Percentiles rank a stretch among this genome's conserved stretches.
phyloP scores from a whole-genome alignment of 1,284 basidiomycete species.

The Cutaneotrichosporon spelunceum region DNA sequence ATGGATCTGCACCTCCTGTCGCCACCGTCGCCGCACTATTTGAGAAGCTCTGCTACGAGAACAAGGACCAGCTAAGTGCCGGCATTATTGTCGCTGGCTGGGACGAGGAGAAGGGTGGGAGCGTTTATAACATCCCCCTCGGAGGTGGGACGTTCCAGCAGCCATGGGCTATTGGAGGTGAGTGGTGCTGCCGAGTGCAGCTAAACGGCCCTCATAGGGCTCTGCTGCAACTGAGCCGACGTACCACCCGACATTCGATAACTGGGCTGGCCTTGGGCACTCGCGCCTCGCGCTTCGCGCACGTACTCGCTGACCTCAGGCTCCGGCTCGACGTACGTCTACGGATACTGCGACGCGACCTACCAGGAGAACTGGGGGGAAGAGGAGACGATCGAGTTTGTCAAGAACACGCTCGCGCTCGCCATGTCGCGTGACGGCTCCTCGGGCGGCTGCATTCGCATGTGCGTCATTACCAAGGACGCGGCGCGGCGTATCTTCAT shows the following conservation, averaged over 20 bases:
- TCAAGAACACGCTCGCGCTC: conserved; percentile 88
- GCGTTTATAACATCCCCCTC: conserved; percentile 93
- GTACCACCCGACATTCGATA: too few species aligned
- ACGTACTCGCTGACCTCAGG: conserved; percentile 58
- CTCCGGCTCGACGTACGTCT: conserved; percentile 96
- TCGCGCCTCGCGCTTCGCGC: neutral
- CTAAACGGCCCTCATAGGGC: too few species aligned
- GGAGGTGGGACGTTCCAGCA: conserved; percentile 91
- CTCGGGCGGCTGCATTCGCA: conserved; percentile 93
- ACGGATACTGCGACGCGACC: conserved; percentile 99
- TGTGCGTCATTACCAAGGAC: conserved; percentile 92
- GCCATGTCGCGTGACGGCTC: conserved; percentile 98
- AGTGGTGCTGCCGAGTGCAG: too few species aligned
- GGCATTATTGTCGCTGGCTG: conserved; percentile 99
- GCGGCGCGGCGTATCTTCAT: conserved; percentile 89
- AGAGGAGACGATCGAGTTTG: conserved; percentile 89
- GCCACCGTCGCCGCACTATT: conserved; percentile 79
- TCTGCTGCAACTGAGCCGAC: too few species aligned
- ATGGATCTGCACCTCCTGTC: conserved; percentile 70
- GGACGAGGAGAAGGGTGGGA: conserved; percentile 89
- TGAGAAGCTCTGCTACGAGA: conserved; percentile 87
- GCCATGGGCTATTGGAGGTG: conserved; percentile 94
- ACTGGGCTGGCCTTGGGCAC: neutral
- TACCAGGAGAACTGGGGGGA: conserved; percentile 89
- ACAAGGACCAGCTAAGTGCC: conserved; percentile 84